phyloP scores from a whole-genome alignment of 78 protist species.

The Corallochytrium limacisporum region DNA sequence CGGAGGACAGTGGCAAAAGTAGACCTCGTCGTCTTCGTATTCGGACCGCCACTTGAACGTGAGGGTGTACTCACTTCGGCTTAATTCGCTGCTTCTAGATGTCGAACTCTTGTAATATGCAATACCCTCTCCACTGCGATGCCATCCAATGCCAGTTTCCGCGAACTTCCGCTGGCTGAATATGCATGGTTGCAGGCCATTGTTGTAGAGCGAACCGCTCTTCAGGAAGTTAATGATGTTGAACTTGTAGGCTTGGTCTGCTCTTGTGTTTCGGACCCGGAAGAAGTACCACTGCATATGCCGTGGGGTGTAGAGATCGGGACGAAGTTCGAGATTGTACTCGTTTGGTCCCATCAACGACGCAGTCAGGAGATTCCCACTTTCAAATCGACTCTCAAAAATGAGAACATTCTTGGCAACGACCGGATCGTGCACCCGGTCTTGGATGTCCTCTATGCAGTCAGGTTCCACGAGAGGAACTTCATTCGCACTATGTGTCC shows the following conservation, averaged over 20 bases:
- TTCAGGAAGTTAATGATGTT: slow-evolving; percentile 51
- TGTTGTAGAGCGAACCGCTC: slow-evolving; percentile 29
- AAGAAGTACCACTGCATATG: slow-evolving; percentile 78
- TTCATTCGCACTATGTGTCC: no score
- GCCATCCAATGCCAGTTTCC: no score
- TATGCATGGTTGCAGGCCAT: slow-evolving; percentile 52
- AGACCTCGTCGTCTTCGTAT: not conserved
- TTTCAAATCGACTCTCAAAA: slow-evolving; percentile 58
- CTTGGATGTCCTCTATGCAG: no score
- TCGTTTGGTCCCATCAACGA: not conserved
- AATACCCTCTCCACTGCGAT: slow-evolving; percentile 16
- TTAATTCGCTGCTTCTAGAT: not conserved
- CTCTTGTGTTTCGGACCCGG: not conserved
- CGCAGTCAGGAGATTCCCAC: slow-evolving; percentile 52
- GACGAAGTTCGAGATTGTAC: not conserved
- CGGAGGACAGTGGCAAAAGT: not conserved
- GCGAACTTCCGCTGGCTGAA: no score
- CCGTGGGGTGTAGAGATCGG: slow-evolving; percentile 46
- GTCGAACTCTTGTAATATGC: slow-evolving; percentile 18
- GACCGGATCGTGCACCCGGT: no score
- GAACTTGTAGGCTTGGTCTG: slow-evolving; percentile 29
- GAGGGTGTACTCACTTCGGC: not conserved
- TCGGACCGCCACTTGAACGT: not conserved
- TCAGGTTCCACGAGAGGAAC: no score
- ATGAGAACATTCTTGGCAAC: no score